Percentiles rank a stretch among this genome's conserved stretches.
Conservation (phyloP, 164 flowering plant genomes). For the Chimonanthus salicifolius region DNA sequence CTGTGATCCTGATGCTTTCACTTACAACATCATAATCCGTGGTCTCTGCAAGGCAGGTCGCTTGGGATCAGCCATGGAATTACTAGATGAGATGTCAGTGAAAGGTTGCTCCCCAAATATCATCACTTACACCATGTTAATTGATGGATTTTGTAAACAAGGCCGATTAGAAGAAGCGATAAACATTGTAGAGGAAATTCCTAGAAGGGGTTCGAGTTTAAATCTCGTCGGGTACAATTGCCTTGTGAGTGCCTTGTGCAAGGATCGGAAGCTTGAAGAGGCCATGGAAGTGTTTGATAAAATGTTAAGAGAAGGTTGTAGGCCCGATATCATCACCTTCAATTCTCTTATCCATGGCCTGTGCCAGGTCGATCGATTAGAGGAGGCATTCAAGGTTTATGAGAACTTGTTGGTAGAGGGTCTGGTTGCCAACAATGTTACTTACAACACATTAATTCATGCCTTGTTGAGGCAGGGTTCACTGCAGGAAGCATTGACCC, state of each 20-base stretch:
- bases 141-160: slow-evolving; percentile 72
- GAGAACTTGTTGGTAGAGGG: slow-evolving; percentile 75
- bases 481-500: slow-evolving; percentile 52
- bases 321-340: slow-evolving; percentile 71
- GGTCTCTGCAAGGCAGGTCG: slow-evolving; percentile 65
- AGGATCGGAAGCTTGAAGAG: slow-evolving; percentile 37
- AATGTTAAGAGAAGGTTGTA: slow-evolving; percentile 65
- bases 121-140: slow-evolving; percentile 59
- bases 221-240: slow-evolving; percentile 75
- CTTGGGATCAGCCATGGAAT: slow-evolving; percentile 52
- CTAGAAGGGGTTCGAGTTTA: slow-evolving; percentile 41
- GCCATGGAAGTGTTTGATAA: slow-evolving; percentile 44
- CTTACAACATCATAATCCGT: slow-evolving; percentile 54
- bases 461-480: slow-evolving; percentile 50
- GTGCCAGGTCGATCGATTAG: slow-evolving; percentile 50
- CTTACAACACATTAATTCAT: slow-evolving; percentile 76
- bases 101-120: slow-evolving; percentile 63
- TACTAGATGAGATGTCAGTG: slow-evolving; percentile 48
- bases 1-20: slow-evolving; percentile 55
- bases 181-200: slow-evolving; percentile 46
- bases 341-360: slow-evolving; percentile 72
- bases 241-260: slow-evolving; percentile 62
- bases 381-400: slow-evolving; percentile 53
- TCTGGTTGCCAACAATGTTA: slow-evolving; percentile 74
- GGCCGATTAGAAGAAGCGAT: slow-evolving; percentile 49